A percentile compares a stretch with the other conserved stretches of the same genome.
Evolutionary conservation across 345 rosid genomes (phyloP).

Genomic region (Iberis pinnata): DNA sequence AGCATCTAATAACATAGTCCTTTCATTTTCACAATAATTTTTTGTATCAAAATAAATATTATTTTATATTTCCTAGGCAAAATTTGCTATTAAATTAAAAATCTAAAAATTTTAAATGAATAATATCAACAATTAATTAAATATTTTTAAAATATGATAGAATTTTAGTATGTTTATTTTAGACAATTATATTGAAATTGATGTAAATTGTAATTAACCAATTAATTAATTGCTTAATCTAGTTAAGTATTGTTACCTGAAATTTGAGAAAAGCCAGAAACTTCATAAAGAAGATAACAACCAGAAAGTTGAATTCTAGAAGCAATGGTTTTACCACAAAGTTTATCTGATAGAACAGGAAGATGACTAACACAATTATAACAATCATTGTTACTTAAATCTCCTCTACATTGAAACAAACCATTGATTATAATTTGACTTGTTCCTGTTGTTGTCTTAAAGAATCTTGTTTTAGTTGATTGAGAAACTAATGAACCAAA

Average conservation of each 20-base stretch:
- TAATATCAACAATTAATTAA: too few relatives aligned
- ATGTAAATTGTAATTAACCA: too few relatives aligned
- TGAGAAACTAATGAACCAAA: constrained; percentile 75
- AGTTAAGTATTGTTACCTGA: constrained; percentile 29
- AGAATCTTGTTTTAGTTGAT: constrained; percentile 75
- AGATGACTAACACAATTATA: constrained; percentile 86
- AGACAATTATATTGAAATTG: too few relatives aligned
- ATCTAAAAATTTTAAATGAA: too few relatives aligned
- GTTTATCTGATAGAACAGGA: constrained; percentile 62
- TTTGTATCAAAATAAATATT: too few relatives aligned
- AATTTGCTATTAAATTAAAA: too few relatives aligned
- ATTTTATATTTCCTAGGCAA: too few relatives aligned
- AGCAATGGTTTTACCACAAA: constrained; percentile 72
- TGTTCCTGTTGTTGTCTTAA: constrained; percentile 64
- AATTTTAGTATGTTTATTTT: too few relatives aligned
- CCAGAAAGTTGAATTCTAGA: constrained; percentile 80
- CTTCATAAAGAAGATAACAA: constrained; percentile 80
- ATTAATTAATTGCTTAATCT: not conserved
- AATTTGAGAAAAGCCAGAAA: constrained; percentile 70
- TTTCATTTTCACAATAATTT: too few relatives aligned
- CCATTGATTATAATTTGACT: constrained; percentile 74
- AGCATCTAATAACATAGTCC: too few relatives aligned
- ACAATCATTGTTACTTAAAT: constrained; percentile 64
- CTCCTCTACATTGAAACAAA: constrained; percentile 93
- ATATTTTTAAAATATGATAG: too few relatives aligned